Conservation (phyloP, 805 yeast genomes). For the Starmerella apis region DNA sequence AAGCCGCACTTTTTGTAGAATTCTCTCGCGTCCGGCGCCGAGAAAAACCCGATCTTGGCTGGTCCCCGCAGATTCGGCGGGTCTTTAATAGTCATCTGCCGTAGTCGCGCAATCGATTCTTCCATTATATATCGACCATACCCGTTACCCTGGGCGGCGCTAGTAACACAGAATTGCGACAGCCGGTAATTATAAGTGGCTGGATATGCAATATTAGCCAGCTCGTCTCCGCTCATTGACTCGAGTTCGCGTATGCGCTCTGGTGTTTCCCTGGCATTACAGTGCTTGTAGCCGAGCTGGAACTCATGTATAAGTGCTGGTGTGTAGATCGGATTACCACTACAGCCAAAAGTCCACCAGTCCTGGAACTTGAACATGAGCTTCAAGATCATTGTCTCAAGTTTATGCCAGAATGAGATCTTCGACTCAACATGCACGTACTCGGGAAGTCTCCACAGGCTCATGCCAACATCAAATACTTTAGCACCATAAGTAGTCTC, state of each 20-base stretch:
- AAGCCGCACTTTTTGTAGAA: conserved; percentile 20
- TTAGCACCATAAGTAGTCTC: neutral
- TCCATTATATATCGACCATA: conserved; percentile 14
- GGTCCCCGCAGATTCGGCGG: conserved; percentile 17
- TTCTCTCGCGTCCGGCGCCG: conserved; percentile 16
- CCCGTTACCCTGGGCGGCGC: conserved; percentile 17
- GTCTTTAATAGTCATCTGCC: conserved; percentile 3
- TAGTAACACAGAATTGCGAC: conserved; percentile 5
- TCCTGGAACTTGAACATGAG: conserved; percentile 8
- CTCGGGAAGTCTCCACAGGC: conserved; percentile 7
- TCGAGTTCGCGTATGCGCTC: conserved; percentile 6
- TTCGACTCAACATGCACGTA: neutral
- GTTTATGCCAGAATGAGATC: neutral
- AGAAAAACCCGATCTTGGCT: conserved; percentile 20
- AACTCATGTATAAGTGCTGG: conserved; percentile 10
- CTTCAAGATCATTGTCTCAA: conserved; percentile 3
- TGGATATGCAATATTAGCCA: conserved; percentile 10
- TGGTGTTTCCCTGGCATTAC: conserved; percentile 3
- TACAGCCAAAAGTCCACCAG: conserved; percentile 6
- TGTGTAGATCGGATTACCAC: conserved; percentile 6
- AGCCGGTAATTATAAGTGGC: conserved; percentile 6
- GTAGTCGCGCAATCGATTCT: conserved; percentile 3
- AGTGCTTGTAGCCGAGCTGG: conserved; percentile 4
- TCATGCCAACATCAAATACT: conserved; percentile 6
- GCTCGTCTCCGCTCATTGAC: conserved; percentile 9